A percentile compares a stretch with the other conserved stretches of the same genome.
phyloP scores from a whole-genome alignment of 441 rosid species.

The Capsella rubella region DNA sequence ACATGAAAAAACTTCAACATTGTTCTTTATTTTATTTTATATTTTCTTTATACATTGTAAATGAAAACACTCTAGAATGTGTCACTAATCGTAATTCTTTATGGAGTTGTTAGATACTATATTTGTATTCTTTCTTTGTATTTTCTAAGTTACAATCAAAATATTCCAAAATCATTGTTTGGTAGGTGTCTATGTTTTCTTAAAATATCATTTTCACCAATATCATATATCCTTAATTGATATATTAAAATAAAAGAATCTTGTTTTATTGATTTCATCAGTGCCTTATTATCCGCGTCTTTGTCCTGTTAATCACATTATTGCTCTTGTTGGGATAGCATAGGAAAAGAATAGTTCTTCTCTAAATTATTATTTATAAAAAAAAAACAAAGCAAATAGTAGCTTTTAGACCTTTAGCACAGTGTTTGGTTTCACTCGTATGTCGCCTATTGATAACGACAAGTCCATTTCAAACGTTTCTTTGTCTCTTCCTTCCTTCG shows the following conservation, averaged over 20 bases:
- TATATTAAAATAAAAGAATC: not conserved
- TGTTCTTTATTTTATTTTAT: not conserved
- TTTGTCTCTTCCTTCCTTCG: slow-evolving; percentile 33
- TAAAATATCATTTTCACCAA: slow-evolving; percentile 4
- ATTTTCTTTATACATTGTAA: not conserved
- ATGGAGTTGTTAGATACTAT: not conserved
- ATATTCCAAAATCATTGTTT: slow-evolving; percentile 27
- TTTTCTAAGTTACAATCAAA: not conserved
- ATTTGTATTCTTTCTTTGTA: not conserved
- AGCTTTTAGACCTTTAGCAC: slow-evolving; percentile 24
- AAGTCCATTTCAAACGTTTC: slow-evolving; percentile 28
- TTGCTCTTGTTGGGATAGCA: slow-evolving; percentile 26
- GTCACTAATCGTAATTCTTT: not conserved
- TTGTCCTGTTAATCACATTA: slow-evolving; percentile 59
- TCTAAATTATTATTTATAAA: not conserved
- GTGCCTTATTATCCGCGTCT: slow-evolving; percentile 67
- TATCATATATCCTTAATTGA: not conserved
- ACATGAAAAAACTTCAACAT: not conserved
- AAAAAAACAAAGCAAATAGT: slow-evolving; percentile 18
- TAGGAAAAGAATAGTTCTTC: not conserved
- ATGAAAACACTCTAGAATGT: slow-evolving; percentile 10
- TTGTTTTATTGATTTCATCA: slow-evolving; percentile 18
- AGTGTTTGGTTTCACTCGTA: slow-evolving; percentile 29
- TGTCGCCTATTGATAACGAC: slow-evolving; percentile 44
- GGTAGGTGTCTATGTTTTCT: slow-evolving; percentile 4